phyloP scores from a whole-genome alignment of 164 flowering plant genomes.

The Litsea cubeba region DNA sequence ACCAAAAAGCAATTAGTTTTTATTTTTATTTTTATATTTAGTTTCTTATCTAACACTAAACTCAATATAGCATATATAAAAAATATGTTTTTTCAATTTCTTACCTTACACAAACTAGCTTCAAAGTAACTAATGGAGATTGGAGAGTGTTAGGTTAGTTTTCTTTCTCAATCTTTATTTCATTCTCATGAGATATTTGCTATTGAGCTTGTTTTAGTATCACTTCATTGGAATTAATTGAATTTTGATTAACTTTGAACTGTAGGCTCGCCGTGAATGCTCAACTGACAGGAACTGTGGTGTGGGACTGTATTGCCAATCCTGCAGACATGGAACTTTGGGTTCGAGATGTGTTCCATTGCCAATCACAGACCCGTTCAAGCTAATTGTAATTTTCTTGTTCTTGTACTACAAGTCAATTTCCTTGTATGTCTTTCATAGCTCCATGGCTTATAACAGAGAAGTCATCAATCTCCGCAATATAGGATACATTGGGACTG shows the following conservation, averaged over 20 bases:
- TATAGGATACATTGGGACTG: too few relatives aligned
- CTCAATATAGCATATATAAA: too few relatives aligned
- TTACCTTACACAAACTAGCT: too few relatives aligned
- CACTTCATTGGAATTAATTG: not conserved
- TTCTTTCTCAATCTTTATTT: not conserved
- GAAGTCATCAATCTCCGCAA: too few relatives aligned
- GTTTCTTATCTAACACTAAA: too few relatives aligned
- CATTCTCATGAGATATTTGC: not conserved
- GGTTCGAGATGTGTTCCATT: conserved; percentile 60
- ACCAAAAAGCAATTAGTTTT: too few relatives aligned
- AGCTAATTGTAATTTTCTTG: conserved; percentile 39
- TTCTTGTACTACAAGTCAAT: not conserved
- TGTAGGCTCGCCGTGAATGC: conserved; percentile 49
- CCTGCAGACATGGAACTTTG: conserved; percentile 40
- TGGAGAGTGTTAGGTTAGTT: conserved; percentile 47
- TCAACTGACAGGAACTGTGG: conserved; percentile 52
- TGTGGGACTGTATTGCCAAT: conserved; percentile 55
- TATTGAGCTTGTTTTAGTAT: not conserved
- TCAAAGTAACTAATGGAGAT: too few relatives aligned
- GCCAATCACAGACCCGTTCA: conserved; percentile 54
- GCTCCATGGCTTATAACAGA: too few relatives aligned
- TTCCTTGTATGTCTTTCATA: too few relatives aligned
- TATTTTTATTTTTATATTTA: too few relatives aligned
- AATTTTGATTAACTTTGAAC: not conserved
- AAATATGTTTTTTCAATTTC: too few relatives aligned